Evolutionary conservation across 768 basidiomycete genomes (phyloP).

Genomic region (Tremella fuciformis): DNA sequence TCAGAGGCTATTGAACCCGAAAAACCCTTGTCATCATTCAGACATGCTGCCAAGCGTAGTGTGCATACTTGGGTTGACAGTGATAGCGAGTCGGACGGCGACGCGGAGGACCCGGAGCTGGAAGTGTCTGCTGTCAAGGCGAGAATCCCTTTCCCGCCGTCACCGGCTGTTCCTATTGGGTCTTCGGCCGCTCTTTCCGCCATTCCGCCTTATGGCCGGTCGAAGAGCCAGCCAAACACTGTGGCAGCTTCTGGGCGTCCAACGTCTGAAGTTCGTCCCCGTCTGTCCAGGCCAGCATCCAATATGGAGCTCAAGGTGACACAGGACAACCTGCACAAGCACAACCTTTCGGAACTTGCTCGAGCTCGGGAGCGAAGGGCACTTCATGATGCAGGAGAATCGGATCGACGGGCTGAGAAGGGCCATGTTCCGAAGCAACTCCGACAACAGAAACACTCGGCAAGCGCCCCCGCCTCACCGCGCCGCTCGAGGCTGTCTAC

Average conservation of each 20-base stretch:
- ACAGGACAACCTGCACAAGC: too few relatives aligned
- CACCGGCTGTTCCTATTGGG: not conserved
- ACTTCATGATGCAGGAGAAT: not conserved
- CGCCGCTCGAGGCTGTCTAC: not conserved
- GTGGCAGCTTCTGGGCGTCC: not conserved
- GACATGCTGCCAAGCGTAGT: not conserved
- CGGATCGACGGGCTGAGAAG: constrained; percentile 4
- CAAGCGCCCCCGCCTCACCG: not conserved
- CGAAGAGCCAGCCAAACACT: not conserved
- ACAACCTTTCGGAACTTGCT: not conserved
- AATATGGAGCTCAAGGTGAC: not conserved
- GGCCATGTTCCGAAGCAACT: not conserved
- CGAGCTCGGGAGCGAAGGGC: constrained; percentile 1
- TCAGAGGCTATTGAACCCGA: not conserved
- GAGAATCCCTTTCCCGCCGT: not conserved
- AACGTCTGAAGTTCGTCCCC: not conserved
- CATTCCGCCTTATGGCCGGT: not conserved
- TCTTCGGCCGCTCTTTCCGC: not conserved
- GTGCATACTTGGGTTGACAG: not conserved
- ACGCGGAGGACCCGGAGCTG: too few relatives aligned
- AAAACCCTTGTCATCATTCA: not conserved
- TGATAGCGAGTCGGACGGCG: too few relatives aligned
- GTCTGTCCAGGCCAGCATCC: not conserved
- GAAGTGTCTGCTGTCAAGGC: too few relatives aligned
- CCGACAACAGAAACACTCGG: not conserved